Conservation (phyloP, 2,329 filamentous ascomycete species). For the Chaetomium sp. region DNA sequence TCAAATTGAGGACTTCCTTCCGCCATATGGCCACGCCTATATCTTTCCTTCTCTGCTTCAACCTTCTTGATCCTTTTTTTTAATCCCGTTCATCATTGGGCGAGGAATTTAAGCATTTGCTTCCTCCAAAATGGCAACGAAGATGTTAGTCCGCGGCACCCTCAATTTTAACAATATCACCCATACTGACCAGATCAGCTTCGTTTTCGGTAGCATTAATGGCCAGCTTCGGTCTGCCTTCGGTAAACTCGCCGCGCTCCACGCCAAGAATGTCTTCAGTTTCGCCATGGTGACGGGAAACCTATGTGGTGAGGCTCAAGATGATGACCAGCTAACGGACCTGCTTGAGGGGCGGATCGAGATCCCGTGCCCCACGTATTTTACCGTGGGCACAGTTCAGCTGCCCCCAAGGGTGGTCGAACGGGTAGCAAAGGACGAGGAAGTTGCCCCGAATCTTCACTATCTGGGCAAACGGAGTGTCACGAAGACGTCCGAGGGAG, state of each 20-base stretch:
- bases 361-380: slow-evolving; percentile 82
- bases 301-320: slow-evolving; percentile 60
- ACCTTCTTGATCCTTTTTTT: neutral
- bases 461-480: slow-evolving; percentile 82
- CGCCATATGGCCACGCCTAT: too few relatives aligned
- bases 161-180: slow-evolving; percentile 11
- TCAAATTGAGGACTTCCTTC: too few relatives aligned
- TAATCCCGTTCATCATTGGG: neutral
- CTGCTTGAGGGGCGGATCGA: slow-evolving; percentile 67
- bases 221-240: slow-evolving; percentile 72
- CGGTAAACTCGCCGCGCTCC: slow-evolving; percentile 70
- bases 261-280: slow-evolving; percentile 81
- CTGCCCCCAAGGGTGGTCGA: slow-evolving; percentile 65
- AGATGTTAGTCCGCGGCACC: slow-evolving; percentile 22
- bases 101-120: neutral
- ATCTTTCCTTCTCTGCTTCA: neutral
- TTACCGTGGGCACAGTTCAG: slow-evolving; percentile 68
- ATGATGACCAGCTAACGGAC: slow-evolving; percentile 52
- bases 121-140: slow-evolving; percentile 18
- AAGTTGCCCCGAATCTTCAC: slow-evolving; percentile 83
- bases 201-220: slow-evolving; percentile 77
- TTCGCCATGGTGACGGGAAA: slow-evolving; percentile 81
- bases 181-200: slow-evolving; percentile 39
- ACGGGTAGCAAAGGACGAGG: slow-evolving; percentile 65
- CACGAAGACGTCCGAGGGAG: slow-evolving; percentile 82